Base-by-base conservation (phyloP, 108 stramenopile genomes). In the Pinguiococcus pyrenoidosus region DNA sequence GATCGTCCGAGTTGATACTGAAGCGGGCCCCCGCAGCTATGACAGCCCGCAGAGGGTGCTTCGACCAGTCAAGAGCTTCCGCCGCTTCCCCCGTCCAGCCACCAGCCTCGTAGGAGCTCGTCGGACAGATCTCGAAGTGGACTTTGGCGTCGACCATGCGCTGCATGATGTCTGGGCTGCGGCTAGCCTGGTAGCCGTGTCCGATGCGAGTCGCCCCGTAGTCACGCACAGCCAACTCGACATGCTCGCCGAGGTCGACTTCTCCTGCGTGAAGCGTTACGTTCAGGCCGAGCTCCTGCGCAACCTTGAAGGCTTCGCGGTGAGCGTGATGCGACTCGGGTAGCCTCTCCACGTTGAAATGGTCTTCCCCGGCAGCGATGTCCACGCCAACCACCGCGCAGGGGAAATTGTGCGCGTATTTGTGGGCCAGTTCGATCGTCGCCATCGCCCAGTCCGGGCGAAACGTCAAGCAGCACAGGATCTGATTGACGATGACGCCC, bases 361-460 rank as follows among this genome's bases (percentile, higher is more conserved):
- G 79, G 29, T 69, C 64, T 41, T 81, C 79, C 1, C 79, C 79
- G 20, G 79, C 76, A 2, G 79, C 79, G 64, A 81, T 70, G 46
- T 81, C 79, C 0, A 81, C 46, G 1, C 74, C 79, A 8, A 81
- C 76, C 8, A 76, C 69, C 2, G 67, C 69, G 62, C 79, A 81
- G 8, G 73, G 70, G 45, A 29, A 56, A 32, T 74, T 71, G 8
- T 72, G 21, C 12, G 49, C 54, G 52, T 54, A 51, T 33, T 69
- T 51, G 21, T 69, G 9, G 29, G 71, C 74, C 50, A 81, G 29
- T 3, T 60, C 51, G 2, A 81, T 56, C 9, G 69, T 56, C 46
- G 61, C 68, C 0, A 46, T 29, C 9, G 79, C 68, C 79, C 79
- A 81, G 32, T 81, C 74, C 0, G 79, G 79, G 24, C 59, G 41